Evolutionary conservation across 257 asterid species (phyloP).

Genomic region (Salvia rosmarinus): DNA sequence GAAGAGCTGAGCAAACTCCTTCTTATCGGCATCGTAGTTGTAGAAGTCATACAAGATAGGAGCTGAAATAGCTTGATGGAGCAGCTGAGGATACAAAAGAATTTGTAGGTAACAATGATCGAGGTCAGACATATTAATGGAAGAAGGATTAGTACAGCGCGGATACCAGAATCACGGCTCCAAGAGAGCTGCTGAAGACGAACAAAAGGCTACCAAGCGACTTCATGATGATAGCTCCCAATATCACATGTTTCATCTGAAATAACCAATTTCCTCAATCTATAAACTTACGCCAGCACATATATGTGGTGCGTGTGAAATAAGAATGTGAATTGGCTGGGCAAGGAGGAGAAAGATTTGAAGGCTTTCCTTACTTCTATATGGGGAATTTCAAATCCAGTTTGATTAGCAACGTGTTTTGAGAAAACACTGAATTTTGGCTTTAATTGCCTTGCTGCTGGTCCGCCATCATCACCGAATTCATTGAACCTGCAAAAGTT

Average conservation of each 20-base stretch:
- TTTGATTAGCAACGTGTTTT: constrained; percentile 56
- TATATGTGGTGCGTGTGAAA: not conserved
- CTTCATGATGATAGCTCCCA: constrained; percentile 75
- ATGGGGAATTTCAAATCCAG: constrained; percentile 64
- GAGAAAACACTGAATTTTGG: constrained; percentile 74
- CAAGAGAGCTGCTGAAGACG: constrained; percentile 73
- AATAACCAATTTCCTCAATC: constrained; percentile 15
- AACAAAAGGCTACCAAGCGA: constrained; percentile 75
- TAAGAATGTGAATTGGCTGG: not conserved
- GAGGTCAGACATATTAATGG: not conserved
- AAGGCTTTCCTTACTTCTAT: constrained; percentile 57
- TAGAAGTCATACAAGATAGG: constrained; percentile 85
- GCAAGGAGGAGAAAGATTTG: not conserved
- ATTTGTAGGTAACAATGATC: not conserved
- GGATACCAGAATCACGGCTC: constrained; percentile 75
- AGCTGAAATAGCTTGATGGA: constrained; percentile 73
- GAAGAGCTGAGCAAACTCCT: constrained; percentile 65
- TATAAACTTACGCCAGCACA: not conserved
- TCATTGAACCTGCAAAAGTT: constrained; percentile 57
- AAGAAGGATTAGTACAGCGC: not conserved
- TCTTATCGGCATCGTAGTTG: constrained; percentile 75
- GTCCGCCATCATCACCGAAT: constrained; percentile 82
- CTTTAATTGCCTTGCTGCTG: constrained; percentile 60
- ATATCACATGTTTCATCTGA: constrained; percentile 69
- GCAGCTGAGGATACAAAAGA: constrained; percentile 45